Evolutionary conservation across 2,329 filamentous ascomycete species (phyloP).

Genomic region (Venturia oleaginea): DNA sequence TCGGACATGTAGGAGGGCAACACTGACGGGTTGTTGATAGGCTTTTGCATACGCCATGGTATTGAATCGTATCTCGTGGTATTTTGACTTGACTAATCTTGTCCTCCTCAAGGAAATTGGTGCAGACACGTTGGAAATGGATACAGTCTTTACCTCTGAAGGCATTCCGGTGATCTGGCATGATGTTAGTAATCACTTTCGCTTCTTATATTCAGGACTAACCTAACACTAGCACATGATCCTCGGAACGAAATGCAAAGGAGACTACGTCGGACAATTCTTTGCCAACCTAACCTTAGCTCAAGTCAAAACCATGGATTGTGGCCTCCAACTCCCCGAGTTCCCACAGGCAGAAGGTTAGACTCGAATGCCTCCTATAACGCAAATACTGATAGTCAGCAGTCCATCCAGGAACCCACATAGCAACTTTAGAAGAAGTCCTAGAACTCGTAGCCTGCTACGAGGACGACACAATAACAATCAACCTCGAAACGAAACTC

Average conservation of each 20-base stretch:
- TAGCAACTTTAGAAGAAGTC: constrained; percentile 20
- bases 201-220: too few species aligned
- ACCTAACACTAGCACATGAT: constrained; percentile 16
- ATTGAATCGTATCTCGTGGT: background rate
- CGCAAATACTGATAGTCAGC: too few species aligned
- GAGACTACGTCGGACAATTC: constrained; percentile 18
- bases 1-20: background rate
- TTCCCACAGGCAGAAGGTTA: constrained; percentile 16
- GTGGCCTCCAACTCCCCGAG: constrained; percentile 17
- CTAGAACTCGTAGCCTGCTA: constrained; percentile 21
- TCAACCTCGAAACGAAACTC: constrained; percentile 22
- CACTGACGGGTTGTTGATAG: constrained; percentile 9
- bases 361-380: background rate
- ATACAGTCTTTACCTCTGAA: constrained; percentile 21
- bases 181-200: constrained; percentile 10
- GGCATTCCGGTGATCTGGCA: constrained; percentile 22
- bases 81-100: background rate
- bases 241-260: constrained; percentile 18
- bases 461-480: constrained; percentile 17
- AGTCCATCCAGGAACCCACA: constrained; percentile 18
- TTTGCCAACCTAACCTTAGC: constrained; percentile 20
- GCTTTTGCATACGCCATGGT: constrained; percentile 20
- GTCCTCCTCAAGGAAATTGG: constrained; percentile 17
- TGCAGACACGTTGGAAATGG: constrained; percentile 20
- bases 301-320: constrained; percentile 21